Percentiles rank a stretch among this genome's conserved stretches.
These are phyloP conservation scores for Dacryopinax primogenitus DNA, from an alignment of 768 basidiomycete species.

Conservation along the genomic window DNA sequence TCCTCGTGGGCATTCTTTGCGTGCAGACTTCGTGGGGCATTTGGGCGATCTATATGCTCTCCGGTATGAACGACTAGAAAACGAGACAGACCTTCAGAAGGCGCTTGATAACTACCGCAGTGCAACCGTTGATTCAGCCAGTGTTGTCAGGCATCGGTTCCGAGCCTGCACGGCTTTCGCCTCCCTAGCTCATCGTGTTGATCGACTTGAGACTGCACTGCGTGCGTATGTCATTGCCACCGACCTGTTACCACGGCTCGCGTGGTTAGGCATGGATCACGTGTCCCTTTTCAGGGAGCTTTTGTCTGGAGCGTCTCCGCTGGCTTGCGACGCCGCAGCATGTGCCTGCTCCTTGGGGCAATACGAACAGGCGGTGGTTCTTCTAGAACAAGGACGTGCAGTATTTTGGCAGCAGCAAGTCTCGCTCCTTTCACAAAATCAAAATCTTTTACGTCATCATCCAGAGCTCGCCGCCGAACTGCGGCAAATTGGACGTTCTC, in stretches of 20 bases:
- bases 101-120: neutral
- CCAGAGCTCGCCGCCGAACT: neutral
- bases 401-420: conserved; percentile 1
- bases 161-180: neutral
- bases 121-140: neutral
- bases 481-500: neutral
- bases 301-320: neutral
- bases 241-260: neutral
- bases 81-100: neutral
- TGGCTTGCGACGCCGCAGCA: neutral
- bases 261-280: conserved; percentile 1
- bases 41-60: neutral
- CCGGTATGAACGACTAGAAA: neutral
- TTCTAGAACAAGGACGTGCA: neutral
- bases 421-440: neutral
- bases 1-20: neutral
- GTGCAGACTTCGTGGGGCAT: neutral
- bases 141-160: neutral
- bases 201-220: neutral
- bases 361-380: neutral
- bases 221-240: neutral
- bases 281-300: neutral
- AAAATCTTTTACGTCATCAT: neutral
- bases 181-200: neutral
- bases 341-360: neutral